phyloP scores from a whole-genome alignment of 805 yeast genomes.

The Pichia nanzhaoensis region DNA sequence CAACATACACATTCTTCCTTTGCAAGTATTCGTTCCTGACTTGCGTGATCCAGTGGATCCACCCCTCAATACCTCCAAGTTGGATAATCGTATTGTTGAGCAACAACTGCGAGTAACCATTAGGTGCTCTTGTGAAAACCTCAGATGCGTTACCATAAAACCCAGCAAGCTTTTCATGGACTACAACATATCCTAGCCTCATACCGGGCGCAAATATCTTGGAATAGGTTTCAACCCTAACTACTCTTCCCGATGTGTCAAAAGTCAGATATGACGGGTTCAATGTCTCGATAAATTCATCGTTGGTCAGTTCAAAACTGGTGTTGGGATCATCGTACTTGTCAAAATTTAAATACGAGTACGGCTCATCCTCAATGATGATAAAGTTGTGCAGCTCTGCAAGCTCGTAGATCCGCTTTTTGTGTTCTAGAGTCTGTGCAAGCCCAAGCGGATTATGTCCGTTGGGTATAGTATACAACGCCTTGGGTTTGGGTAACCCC shows the following conservation, averaged over 20 bases:
- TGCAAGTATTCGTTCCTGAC: conserved; percentile 59
- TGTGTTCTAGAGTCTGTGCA: conserved; percentile 42
- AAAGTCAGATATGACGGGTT: conserved; percentile 43
- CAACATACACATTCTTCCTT: conserved; percentile 58
- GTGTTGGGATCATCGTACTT: conserved; percentile 31
- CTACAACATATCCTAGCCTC: conserved; percentile 54
- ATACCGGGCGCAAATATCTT: conserved; percentile 63
- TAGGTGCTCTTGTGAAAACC: conserved; percentile 45
- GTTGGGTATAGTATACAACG: conserved; percentile 58
- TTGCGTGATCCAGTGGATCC: conserved; percentile 66
- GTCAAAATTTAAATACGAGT: conserved; percentile 51
- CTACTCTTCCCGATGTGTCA: conserved; percentile 57
- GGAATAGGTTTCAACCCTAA: conserved; percentile 58
- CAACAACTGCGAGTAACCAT: conserved; percentile 52
- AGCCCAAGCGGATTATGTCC: conserved; percentile 69
- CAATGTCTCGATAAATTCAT: conserved; percentile 41
- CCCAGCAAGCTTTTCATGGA: conserved; percentile 39
- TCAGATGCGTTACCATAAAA: conserved; percentile 35
- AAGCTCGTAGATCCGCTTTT: conserved; percentile 42
- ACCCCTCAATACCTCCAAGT: conserved; percentile 69
- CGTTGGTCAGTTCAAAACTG: conserved; percentile 26
- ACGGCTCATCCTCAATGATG: conserved; percentile 67
- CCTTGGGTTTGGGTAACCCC: conserved; percentile 45
- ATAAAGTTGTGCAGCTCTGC: conserved; percentile 51
- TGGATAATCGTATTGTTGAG: conserved; percentile 43